Base-by-base conservation (phyloP, 768 basidiomycete genomes). In the Basidioascus undulatus region DNA sequence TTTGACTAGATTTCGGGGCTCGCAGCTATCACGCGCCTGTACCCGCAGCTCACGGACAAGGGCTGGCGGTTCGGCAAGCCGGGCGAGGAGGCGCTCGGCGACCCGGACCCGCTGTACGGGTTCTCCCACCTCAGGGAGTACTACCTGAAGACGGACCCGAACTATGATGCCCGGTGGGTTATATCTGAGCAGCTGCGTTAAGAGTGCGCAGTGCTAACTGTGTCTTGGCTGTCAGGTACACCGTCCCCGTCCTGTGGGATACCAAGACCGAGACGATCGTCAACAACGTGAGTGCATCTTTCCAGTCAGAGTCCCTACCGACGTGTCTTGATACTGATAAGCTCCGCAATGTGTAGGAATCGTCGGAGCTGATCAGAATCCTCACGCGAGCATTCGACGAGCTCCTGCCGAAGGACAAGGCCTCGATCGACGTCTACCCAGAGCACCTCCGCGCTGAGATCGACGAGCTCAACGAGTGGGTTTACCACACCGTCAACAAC, bases 171-270 rank as follows among this genome's bases (percentile, higher is more conserved):
- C n/a, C n/a, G n/a, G n/a, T n/a, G n/a, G n/a, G n/a, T n/a, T n/a
- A n/a, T n/a, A n/a, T n/a, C n/a, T n/a, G n/a, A n/a, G n/a, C n/a
- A n/a, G n/a, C n/a, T n/a, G n/a, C n/a, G n/a, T n/a, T n/a, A n/a
- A n/a, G n/a, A n/a, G n/a, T n/a, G n/a, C n/a, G n/a, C n/a, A n/a
- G n/a, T n/a, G n/a, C n/a, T n/a, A n/a, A n/a, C n/a, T n/a, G n/a
- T n/a, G n/a, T n/a, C n/a, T n/a, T n/a, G n/a, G n/a, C 1, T 15
- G 20, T 25, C 32, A 57, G 77, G 31, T 83, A 81, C 63, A 84
- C 83, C 2, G 80, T 84, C 7, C 86, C 86, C 5, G 60, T 83
- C 26, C 65, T 98, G 5, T 98, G 83, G 81, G 92, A 96, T 61
- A 87, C 74, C 63, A 80, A 87, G n/a, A 61, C 55, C 32, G 61